Percentiles rank a stretch among this genome's conserved stretches.
These are phyloP conservation scores for Amaranthus hypochondriacus DNA, from an alignment of 148 eudicot genomes.

Conservation along the genomic window DNA sequence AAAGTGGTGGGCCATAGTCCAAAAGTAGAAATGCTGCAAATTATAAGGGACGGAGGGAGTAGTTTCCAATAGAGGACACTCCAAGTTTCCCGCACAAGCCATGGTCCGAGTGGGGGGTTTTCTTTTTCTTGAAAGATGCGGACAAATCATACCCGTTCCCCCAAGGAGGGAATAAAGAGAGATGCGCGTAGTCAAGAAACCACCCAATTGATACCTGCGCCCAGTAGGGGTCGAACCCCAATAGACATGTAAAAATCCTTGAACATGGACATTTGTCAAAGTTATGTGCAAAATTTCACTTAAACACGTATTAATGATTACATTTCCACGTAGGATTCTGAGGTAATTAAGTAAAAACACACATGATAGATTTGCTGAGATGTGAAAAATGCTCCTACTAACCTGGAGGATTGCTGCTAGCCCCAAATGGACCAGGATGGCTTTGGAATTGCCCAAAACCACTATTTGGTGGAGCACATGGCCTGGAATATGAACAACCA, in stretches of 20 bases:
- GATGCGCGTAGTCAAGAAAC: too few species aligned
- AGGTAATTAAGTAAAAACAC: neutral
- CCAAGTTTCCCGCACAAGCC: too few species aligned
- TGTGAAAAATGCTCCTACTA: constrained; percentile 32
- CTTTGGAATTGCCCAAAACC: constrained; percentile 55
- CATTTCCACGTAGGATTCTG: neutral
- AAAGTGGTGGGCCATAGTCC: too few species aligned
- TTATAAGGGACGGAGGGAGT: too few species aligned
- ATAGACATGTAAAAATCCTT: neutral
- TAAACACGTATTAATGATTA: neutral
- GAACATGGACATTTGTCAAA: neutral
- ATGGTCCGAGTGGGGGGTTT: too few species aligned
- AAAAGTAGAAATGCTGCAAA: too few species aligned
- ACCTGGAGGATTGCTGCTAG: constrained; percentile 37
- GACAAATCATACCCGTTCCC: too few species aligned
- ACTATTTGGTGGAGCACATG: constrained; percentile 44
- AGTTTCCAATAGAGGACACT: too few species aligned
- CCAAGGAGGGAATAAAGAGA: too few species aligned
- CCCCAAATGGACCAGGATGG: constrained; percentile 30
- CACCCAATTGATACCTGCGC: too few species aligned
- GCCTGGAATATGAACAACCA: constrained; percentile 38
- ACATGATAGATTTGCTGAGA: constrained; percentile 12
- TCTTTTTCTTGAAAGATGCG: too few species aligned
- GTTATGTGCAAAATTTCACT: neutral
- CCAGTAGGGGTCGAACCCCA: neutral